These are phyloP conservation scores for Rhizophagus sp. DNA, from an alignment of 192 early-diverging fungal genomes.

Conservation along the genomic window DNA sequence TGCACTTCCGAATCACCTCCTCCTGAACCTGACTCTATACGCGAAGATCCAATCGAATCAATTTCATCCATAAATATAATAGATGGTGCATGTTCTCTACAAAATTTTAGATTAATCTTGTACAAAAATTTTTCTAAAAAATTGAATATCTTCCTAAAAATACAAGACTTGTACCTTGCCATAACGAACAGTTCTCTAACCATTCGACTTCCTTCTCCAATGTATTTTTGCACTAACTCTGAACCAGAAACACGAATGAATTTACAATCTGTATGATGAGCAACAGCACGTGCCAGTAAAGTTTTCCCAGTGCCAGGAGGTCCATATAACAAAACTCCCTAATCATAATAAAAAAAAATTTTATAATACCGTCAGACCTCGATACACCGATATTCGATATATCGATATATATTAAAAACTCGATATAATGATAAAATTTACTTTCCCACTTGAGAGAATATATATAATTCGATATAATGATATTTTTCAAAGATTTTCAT, in stretches of 20 bases:
- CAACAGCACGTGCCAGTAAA: slow-evolving; percentile 85
- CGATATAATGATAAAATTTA: too few species aligned
- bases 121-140: not conserved
- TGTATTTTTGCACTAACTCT: slow-evolving; percentile 91
- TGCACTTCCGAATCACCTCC: slow-evolving; percentile 90
- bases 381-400: too few species aligned
- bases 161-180: slow-evolving; percentile 56
- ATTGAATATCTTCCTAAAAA: not conserved
- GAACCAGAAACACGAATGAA: slow-evolving; percentile 91
- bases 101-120: not conserved
- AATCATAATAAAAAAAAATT: not conserved
- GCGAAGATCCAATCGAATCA: slow-evolving; percentile 86
- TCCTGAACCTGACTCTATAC: slow-evolving; percentile 73
- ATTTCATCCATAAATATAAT: slow-evolving; percentile 96
- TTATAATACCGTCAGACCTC: not conserved
- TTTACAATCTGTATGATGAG: slow-evolving; percentile 89
- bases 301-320: slow-evolving; percentile 91
- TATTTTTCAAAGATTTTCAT: too few species aligned
- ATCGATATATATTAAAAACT: too few species aligned
- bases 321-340: slow-evolving; percentile 90
- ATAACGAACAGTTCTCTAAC: slow-evolving; percentile 89
- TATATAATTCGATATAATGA: too few species aligned
- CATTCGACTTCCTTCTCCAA: slow-evolving; percentile 91
- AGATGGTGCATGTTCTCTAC: slow-evolving; percentile 85
- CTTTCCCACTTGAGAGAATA: too few species aligned